Evolutionary conservation across 371 early-diverging fungal species (phyloP), one percentile per base, ranked within the genome.

Genomic region (Mortierella sp.): DNA sequence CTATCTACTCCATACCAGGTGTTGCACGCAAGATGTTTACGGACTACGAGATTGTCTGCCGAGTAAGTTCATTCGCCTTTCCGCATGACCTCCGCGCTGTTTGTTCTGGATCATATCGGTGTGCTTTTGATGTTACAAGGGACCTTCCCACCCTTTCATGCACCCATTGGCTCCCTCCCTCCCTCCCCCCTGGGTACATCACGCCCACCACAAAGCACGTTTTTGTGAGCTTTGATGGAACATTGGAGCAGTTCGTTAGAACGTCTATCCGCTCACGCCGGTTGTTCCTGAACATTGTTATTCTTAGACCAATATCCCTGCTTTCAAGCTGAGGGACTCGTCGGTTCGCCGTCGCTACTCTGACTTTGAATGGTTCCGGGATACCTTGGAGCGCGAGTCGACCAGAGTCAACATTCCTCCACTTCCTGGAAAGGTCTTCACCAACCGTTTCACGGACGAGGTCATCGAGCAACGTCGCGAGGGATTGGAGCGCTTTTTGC

Each of bases 361-460:
- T 79, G 99, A 98, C 71, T 98, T 98, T 80, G 99, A 97, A 80
- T 98, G 97, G 98, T 94, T 97, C 82, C 83, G 95, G 56, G 96
- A 97, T 79, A 92, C 91, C 26, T 84, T 98, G 62, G 96, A 96
- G 81, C 86, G 94, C 21, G 98, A 98, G 79, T 90, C 91, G 18
- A 82, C 87, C 51, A 88, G 95, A 67, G 98, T 98, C 56, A 96
- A 95, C 78, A 94, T 98, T 41, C 99, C 99, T 48, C 87, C 91
- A 31, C 86, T 98, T 42, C 99, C 99, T 10, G 97, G 97, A 47
- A 98, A 98, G 81, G 97, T 97, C 30, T 96, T 96, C 68, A 94
- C 95, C 30, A 97, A 98, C 78, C 88, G 97, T 61, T 97, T 98
- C 80, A 76, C 91, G 26, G 96, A 96, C 53, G 95, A 95, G 63